These are phyloP conservation scores for Candida palmyrensis DNA, from an alignment of 805 yeast species.

Conservation along the genomic window DNA sequence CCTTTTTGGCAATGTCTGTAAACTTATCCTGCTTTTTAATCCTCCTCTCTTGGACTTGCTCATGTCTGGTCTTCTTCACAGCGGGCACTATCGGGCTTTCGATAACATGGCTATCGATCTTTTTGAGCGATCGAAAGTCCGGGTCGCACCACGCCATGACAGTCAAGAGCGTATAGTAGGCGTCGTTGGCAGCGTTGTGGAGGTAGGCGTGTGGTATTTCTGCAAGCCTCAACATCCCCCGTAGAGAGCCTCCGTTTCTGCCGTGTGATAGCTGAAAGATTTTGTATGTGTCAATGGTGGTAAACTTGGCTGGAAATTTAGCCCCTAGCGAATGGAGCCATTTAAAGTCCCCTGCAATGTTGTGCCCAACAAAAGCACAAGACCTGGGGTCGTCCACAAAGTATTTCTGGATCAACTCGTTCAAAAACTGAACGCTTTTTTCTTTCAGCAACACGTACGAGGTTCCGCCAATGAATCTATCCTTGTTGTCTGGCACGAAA, in stretches of 20 bases:
- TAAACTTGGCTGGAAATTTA: conserved; percentile 30
- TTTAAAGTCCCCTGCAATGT: conserved; percentile 47
- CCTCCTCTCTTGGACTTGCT: not conserved
- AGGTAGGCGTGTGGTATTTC: conserved; percentile 53
- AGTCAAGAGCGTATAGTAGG: conserved; percentile 55
- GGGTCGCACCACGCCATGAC: conserved; percentile 51
- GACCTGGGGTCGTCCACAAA: conserved; percentile 14
- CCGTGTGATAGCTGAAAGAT: conserved; percentile 40
- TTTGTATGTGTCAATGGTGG: conserved; percentile 43
- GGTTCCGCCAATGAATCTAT: conserved; percentile 45
- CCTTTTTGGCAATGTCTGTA: conserved; percentile 5
- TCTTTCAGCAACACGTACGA: conserved; percentile 36
- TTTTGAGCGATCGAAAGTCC: conserved; percentile 15
- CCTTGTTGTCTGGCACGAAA: conserved; percentile 52
- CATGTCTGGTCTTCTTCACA: not conserved
- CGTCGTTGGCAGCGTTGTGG: conserved; percentile 72
- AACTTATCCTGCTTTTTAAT: conserved; percentile 3
- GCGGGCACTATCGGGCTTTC: not conserved
- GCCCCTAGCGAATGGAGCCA: conserved; percentile 48
- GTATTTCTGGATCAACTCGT: conserved; percentile 40
- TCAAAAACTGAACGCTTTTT: conserved; percentile 35
- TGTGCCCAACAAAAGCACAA: conserved; percentile 55
- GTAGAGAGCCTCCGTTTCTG: conserved; percentile 37
- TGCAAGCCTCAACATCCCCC: conserved; percentile 40
- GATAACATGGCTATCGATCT: conserved; percentile 12